A percentile compares a stretch with the other conserved stretches of the same genome.
phyloP scores from a whole-genome alignment of 805 yeast species.

The Cephaloascus albidus region DNA sequence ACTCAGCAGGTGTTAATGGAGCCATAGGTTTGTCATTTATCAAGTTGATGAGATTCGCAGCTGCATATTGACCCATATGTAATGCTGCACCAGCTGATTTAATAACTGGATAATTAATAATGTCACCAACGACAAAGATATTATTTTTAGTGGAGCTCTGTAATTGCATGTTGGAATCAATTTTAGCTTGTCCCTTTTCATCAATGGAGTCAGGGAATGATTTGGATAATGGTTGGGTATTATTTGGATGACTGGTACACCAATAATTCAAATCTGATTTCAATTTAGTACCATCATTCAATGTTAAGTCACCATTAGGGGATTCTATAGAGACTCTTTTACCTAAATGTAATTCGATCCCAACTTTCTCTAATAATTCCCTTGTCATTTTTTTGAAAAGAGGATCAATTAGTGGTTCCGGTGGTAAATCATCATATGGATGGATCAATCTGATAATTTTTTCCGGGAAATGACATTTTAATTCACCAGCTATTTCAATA shows the following conservation, averaged over 20 bases:
- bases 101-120: conserved; percentile 22
- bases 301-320: conserved; percentile 8
- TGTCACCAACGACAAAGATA: conserved; percentile 27
- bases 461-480: conserved; percentile 21
- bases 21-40: conserved; percentile 5
- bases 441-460: conserved; percentile 28
- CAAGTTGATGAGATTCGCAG: conserved; percentile 10
- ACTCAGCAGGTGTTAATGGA: conserved; percentile 9
- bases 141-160: conserved; percentile 10
- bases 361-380: conserved; percentile 10
- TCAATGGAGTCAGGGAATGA: conserved; percentile 12
- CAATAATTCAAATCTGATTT: conserved; percentile 22
- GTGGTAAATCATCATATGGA: conserved; percentile 31
- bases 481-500: conserved; percentile 40
- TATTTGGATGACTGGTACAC: conserved; percentile 25
- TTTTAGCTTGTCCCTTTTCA: conserved; percentile 8
- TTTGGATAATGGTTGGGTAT: conserved; percentile 16
- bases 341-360: conserved; percentile 13
- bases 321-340: conserved; percentile 18
- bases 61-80: conserved; percentile 13
- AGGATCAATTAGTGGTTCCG: conserved; percentile 16
- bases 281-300: conserved; percentile 13
- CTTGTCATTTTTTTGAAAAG: conserved; percentile 9
- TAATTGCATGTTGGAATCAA: conserved; percentile 14
- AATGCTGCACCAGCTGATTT: conserved; percentile 32